A percentile compares a stretch with the other conserved stretches of the same genome.
phyloP scores from a whole-genome alignment of 2,329 filamentous ascomycete genomes.

The Botryotinia convoluta region DNA sequence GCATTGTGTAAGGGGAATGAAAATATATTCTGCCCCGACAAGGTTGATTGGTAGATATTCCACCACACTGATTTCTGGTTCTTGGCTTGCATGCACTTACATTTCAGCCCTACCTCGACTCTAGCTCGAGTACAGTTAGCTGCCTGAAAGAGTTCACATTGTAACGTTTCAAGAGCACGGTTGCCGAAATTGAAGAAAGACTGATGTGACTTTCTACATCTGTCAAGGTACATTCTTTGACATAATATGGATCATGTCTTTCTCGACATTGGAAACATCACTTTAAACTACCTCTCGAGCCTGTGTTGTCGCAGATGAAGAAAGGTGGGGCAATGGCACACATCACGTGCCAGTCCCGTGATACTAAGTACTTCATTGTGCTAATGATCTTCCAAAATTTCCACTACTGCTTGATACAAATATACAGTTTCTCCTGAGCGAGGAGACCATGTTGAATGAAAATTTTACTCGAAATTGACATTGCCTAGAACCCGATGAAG shows the following conservation, averaged over 20 bases:
- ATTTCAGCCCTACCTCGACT: not conserved
- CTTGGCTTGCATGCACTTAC: slow-evolving; percentile 3
- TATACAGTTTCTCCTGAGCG: too few species aligned
- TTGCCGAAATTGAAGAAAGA: not conserved
- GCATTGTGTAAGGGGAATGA: not conserved
- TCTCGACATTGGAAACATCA: not conserved
- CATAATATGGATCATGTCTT: not conserved
- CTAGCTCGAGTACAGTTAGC: not conserved
- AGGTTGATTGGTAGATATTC: not conserved
- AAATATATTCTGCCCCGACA: not conserved
- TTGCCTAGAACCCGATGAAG: not conserved
- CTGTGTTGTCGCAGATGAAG: not conserved
- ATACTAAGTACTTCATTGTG: not conserved
- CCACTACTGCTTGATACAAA: not conserved
- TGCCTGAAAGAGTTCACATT: not conserved
- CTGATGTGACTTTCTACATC: too few species aligned
- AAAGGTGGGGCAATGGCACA: not conserved
- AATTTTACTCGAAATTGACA: not conserved
- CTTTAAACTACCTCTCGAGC: not conserved
- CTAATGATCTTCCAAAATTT: not conserved
- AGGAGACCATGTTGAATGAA: too few species aligned
- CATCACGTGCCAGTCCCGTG: not conserved
- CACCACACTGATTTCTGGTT: not conserved
- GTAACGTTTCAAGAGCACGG: not conserved
- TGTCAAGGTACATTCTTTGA: rapidly evolving